These are phyloP conservation scores for Irpex rosettiformis DNA, from an alignment of 1,284 basidiomycete genomes.

Conservation along the genomic window DNA sequence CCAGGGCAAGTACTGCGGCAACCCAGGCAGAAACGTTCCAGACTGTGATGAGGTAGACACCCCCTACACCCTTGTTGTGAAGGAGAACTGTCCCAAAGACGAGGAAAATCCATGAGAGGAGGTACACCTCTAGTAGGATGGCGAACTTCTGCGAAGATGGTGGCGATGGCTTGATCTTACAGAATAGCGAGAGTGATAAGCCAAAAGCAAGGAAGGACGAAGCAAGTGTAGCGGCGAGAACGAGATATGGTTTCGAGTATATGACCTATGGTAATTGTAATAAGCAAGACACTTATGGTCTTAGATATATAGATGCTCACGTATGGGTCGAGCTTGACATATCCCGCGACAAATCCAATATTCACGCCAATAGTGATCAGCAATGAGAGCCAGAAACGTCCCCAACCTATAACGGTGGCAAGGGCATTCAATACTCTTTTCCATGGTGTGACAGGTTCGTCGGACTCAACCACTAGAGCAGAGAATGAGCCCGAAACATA, in stretches of 20 bases:
- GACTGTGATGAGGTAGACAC: slow-evolving; percentile 36
- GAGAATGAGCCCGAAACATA: not conserved
- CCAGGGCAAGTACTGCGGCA: slow-evolving; percentile 41
- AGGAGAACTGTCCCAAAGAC: slow-evolving; percentile 28
- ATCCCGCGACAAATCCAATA: slow-evolving; percentile 44
- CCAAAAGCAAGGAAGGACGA: slow-evolving; percentile 13
- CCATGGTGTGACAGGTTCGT: not conserved
- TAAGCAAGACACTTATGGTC: not conserved
- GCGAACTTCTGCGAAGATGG: slow-evolving; percentile 18
- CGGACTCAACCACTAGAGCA: not conserved
- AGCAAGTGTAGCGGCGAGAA: slow-evolving; percentile 12
- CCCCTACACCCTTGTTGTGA: slow-evolving; percentile 23
- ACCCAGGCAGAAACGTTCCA: slow-evolving; percentile 53
- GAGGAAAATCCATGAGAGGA: slow-evolving; percentile 35
- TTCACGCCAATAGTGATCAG: slow-evolving; percentile 43
- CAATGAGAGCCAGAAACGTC: slow-evolving; percentile 59
- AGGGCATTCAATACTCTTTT: not conserved
- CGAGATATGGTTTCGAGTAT: slow-evolving; percentile 12
- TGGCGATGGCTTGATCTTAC: slow-evolving; percentile 16
- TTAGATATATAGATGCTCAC: slow-evolving; percentile 38
- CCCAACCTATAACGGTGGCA: slow-evolving; percentile 27
- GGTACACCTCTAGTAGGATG: slow-evolving; percentile 26
- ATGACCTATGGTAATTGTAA: slow-evolving; percentile 9
- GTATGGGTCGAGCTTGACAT: slow-evolving; percentile 56
- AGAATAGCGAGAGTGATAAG: slow-evolving; percentile 10